These are phyloP conservation scores for Penicillium crystallinum DNA, from an alignment of 495 filamentous ascomycete genomes.

Conservation along the genomic window DNA sequence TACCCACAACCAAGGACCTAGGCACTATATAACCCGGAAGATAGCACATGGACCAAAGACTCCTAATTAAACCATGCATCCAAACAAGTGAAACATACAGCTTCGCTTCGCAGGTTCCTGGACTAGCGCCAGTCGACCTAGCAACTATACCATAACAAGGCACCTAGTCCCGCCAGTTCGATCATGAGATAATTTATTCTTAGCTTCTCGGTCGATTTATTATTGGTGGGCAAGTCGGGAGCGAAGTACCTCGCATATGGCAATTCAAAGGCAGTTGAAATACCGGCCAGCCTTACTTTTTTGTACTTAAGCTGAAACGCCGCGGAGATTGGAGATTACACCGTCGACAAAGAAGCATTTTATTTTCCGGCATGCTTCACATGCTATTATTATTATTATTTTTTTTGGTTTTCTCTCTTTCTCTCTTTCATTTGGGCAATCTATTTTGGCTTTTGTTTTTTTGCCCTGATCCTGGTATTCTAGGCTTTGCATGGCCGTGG, in stretches of 20 bases:
- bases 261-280: background rate
- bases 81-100: no score
- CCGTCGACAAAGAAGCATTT: background rate
- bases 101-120: background rate
- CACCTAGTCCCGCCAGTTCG: background rate
- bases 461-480: no score
- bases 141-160: background rate
- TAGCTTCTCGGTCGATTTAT: background rate
- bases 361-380: background rate
- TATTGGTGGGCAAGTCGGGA: no score
- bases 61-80: no score
- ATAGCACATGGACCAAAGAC: no score
- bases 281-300: background rate
- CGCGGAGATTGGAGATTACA: background rate
- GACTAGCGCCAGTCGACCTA: background rate
- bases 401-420: no score
- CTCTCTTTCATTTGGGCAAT: background rate
- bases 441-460: no score
- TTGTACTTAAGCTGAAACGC: background rate
- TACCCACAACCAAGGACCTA: no score
- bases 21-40: no score
- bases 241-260: no score
- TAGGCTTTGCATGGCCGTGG: background rate
- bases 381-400: background rate
- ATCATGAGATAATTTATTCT: background rate